phyloP scores from a whole-genome alignment of 2,329 filamentous ascomycete genomes.

The Paecilomyces niveus region DNA sequence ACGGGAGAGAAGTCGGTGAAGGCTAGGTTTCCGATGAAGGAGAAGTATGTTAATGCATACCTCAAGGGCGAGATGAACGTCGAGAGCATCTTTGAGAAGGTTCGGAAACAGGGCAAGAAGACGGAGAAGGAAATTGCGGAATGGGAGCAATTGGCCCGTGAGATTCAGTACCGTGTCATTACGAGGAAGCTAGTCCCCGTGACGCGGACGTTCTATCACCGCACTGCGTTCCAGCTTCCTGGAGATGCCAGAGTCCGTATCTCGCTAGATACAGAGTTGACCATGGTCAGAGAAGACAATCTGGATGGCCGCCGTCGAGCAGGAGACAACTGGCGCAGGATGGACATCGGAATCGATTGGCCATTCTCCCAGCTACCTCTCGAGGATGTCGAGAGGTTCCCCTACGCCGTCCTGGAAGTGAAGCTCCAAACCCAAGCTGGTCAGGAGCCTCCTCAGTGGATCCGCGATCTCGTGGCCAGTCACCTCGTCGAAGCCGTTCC shows the following conservation, averaged over 20 bases:
- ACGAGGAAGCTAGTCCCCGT: conserved; percentile 82
- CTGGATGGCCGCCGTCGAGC: conserved; percentile 68
- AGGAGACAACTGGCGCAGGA: conserved; percentile 90
- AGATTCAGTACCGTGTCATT: conserved; percentile 89
- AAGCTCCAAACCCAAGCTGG: conserved; percentile 95
- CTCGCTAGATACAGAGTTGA: conserved; percentile 91
- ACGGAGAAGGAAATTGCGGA: conserved; percentile 81
- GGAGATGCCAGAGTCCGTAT: conserved; percentile 94
- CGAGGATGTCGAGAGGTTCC: conserved; percentile 82
- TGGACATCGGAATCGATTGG: conserved; percentile 94
- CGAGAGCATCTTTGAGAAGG: conserved; percentile 89
- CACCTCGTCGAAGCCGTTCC: conserved; percentile 98
- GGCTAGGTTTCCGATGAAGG: conserved; percentile 87
- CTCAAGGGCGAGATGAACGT: conserved; percentile 78
- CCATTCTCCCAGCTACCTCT: conserved; percentile 84
- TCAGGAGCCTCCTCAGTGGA: conserved; percentile 94
- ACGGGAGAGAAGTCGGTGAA: conserved; percentile 99
- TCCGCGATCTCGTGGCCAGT: conserved; percentile 83
- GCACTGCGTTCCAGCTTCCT: conserved; percentile 93
- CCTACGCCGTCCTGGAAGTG: conserved; percentile 92
- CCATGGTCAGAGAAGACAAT: conserved; percentile 93
- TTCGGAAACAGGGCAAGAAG: conserved; percentile 91
- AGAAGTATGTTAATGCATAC: conserved; percentile 95
- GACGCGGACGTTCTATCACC: conserved; percentile 94
- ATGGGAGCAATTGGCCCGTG: conserved; percentile 79